phyloP scores from a whole-genome alignment of 2,329 filamentous ascomycete genomes.

The Colletotrichum costaricense region DNA sequence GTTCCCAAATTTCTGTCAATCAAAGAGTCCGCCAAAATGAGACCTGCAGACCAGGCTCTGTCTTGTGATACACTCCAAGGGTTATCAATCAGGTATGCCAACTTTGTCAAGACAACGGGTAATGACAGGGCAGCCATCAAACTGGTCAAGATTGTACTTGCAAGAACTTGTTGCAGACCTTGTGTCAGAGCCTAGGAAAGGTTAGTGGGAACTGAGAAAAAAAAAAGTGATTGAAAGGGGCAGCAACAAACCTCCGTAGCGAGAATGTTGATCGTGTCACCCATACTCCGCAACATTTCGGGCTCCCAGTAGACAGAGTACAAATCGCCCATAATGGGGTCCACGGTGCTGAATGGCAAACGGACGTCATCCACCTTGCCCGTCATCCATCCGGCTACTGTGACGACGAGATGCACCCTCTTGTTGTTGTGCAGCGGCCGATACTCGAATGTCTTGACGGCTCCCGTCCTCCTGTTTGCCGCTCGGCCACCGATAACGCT shows the following conservation, averaged over 20 bases:
- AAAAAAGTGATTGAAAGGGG: not conserved
- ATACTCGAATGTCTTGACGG: constrained; percentile 97
- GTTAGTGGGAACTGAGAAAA: constrained; percentile 39
- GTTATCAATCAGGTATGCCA: constrained; percentile 97
- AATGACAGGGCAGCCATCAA: constrained; percentile 94
- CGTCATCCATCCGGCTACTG: constrained; percentile 97
- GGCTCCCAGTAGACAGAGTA: constrained; percentile 98
- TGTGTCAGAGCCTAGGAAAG: constrained; percentile 85
- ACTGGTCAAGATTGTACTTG: constrained; percentile 86
- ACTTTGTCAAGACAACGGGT: constrained; percentile 92
- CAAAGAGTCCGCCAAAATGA: constrained; percentile 94
- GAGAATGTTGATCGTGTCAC: constrained; percentile 97
- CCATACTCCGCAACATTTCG: constrained; percentile 97
- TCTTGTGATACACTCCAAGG: constrained; percentile 98
- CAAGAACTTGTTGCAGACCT: constrained; percentile 94
- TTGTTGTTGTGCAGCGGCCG: constrained; percentile 98
- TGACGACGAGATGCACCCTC: constrained; percentile 93
- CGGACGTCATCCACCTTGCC: constrained; percentile 97
- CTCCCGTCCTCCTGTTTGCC: constrained; percentile 87
- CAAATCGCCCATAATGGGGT: constrained; percentile 97
- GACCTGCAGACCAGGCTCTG: constrained; percentile 86
- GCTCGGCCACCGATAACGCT: constrained; percentile 88
- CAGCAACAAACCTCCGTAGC: constrained; percentile 85
- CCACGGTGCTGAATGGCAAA: constrained; percentile 93
- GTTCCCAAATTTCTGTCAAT: constrained; percentile 92